Evolutionary conservation across 2,329 filamentous ascomycete species (phyloP).

Genomic region (Penicillium sp.): DNA sequence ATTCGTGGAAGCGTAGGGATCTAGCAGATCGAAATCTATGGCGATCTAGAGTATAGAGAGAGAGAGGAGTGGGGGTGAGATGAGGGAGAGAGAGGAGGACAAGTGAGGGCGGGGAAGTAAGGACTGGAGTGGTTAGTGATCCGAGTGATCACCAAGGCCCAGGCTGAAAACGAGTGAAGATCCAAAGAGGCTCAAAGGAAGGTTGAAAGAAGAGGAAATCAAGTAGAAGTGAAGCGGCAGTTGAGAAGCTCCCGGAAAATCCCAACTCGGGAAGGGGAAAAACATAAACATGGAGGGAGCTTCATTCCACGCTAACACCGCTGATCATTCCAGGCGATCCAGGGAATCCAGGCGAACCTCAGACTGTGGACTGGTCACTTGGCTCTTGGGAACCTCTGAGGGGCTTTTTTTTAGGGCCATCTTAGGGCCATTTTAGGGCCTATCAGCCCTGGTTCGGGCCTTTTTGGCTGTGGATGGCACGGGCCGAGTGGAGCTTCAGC

Average conservation of each 20-base stretch:
- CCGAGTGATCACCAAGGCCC: neutral
- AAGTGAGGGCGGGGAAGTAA: neutral
- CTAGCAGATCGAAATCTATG: neutral
- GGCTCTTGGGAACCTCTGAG: no score
- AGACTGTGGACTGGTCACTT: neutral
- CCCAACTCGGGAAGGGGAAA: neutral
- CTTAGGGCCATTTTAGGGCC: no score
- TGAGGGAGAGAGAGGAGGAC: neutral
- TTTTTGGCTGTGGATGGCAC: neutral
- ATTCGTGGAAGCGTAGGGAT: constrained; percentile 28
- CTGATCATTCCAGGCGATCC: constrained; percentile 26
- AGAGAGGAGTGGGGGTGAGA: neutral
- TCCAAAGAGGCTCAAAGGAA: neutral
- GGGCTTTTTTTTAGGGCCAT: no score
- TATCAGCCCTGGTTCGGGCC: no score
- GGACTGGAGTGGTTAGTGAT: neutral
- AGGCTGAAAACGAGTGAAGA: neutral
- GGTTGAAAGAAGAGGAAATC: neutral
- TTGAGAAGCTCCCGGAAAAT: constrained; percentile 4
- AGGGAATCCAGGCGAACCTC: constrained; percentile 12
- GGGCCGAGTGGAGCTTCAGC: neutral
- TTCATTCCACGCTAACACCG: constrained; percentile 24
- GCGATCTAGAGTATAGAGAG: neutral
- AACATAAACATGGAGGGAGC: constrained; percentile 24
- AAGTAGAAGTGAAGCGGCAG: neutral